Evolutionary conservation across 805 yeast species (phyloP), one percentile per base, ranked within the genome.

Genomic region (Pichia cabralensis): DNA sequence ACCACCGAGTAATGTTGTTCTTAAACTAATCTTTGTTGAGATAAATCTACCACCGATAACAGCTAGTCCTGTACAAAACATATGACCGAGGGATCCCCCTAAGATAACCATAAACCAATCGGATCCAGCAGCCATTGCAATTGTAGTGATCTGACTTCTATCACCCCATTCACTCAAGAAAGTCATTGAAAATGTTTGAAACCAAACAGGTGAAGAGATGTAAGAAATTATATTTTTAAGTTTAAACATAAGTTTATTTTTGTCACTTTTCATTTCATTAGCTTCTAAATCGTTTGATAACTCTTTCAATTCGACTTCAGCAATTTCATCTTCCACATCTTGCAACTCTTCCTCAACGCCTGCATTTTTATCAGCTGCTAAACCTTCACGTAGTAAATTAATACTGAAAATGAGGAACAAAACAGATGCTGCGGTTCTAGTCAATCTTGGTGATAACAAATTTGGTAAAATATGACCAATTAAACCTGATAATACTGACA

Each of bases 151-250:
- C 62, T 92, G 99, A 10, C 96, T 86, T 50, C 98, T 76, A 59
- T 92, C 99, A 33, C 99, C 99, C 94, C 97, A 86, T 62, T 92
- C 99, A 41, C 96, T 98, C 31, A 92, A 63, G 56, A 92, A 92
- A 5, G 95, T 84, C 97, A 92, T 89, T 35, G 76, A 75, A 53
- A 92, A 92, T 5, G 89, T 89, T 64, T 89, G 96, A 45, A 86
- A 79, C 88, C 95, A 92, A 8, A 77, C 62, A 4, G 98, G 97
- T 3, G 95, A 80, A 36, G 89, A 63, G 5, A 85, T 60, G 36
- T 75, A 71, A 3, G 75, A 58, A 3, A 79, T 74, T 33, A 81
- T 64, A 45, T 76, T 68, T 27, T 63, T 56, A 13, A 79, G 28
- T 26, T 75, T 33, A n/a, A 22, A 14, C 4, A 15, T 23, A 20